phyloP scores from a whole-genome alignment of 257 asterid genomes.

The Verbena officinalis region DNA sequence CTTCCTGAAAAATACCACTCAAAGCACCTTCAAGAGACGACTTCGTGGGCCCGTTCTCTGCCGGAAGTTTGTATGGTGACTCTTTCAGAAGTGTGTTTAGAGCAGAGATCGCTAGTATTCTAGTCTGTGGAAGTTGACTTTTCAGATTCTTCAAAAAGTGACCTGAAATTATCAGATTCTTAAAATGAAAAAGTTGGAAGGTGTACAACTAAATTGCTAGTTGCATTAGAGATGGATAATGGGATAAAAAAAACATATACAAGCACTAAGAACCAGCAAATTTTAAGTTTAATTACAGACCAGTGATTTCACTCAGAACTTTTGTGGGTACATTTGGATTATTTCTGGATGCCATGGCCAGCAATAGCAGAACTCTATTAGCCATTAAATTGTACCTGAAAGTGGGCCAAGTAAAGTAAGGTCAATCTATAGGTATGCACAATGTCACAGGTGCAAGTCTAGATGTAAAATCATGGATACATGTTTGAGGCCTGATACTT shows the following conservation, averaged over 20 bases:
- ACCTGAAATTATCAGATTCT: conserved; percentile 57
- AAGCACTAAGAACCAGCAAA: not conserved
- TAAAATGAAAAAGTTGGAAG: conserved; percentile 15
- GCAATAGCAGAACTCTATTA: conserved; percentile 87
- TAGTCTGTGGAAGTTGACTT: conserved; percentile 98
- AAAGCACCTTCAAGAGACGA: conserved; percentile 91
- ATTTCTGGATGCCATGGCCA: conserved; percentile 87
- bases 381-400: conserved; percentile 99
- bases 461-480: conserved; percentile 26
- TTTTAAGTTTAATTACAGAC: conserved; percentile 43
- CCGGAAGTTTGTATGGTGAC: conserved; percentile 81
- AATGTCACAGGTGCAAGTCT: conserved; percentile 12
- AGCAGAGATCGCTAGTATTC: conserved; percentile 97
- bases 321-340: conserved; percentile 67
- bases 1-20: conserved; percentile 82
- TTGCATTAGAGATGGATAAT: conserved; percentile 13
- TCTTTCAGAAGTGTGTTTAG: conserved; percentile 90
- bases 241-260: not conserved
- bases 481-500: not conserved
- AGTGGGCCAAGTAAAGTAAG: conserved; percentile 28
- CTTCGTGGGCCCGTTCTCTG: conserved; percentile 49
- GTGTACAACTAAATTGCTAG: conserved; percentile 10
- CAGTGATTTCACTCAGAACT: conserved; percentile 80
- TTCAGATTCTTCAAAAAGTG: conserved; percentile 93
- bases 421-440: conserved; percentile 24